A percentile compares a stretch with the other conserved stretches of the same genome.
These are phyloP conservation scores for Botrytis medusae DNA, from an alignment of 2,329 filamentous ascomycete genomes.

Conservation along the genomic window DNA sequence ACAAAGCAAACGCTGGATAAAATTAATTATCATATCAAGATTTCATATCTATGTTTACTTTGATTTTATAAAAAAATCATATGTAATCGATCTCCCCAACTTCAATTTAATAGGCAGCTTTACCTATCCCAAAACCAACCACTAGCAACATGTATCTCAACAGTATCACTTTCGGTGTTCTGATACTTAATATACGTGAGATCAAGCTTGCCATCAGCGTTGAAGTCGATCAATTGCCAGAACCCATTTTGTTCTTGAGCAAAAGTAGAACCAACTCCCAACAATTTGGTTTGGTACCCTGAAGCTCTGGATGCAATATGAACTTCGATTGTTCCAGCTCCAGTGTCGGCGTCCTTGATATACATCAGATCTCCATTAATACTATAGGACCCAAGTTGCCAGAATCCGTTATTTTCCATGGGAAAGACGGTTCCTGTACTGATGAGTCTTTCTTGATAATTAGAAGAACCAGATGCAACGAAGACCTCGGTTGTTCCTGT, in stretches of 20 bases:
- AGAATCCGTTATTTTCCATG: constrained; percentile 16
- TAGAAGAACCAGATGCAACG: constrained; percentile 17
- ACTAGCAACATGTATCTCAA: constrained; percentile 23
- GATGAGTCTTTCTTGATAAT: constrained; percentile 1
- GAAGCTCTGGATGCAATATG: constrained; percentile 14
- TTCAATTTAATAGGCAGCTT: background rate
- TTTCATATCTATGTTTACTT: too few species aligned
- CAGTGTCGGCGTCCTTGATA: constrained; percentile 19
- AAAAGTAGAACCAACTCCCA: constrained; percentile 16
- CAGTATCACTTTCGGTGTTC: constrained; percentile 16
- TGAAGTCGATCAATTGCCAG: constrained; percentile 21
- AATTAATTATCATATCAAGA: too few species aligned
- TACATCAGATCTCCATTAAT: constrained; percentile 10
- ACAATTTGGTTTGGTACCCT: constrained; percentile 6
- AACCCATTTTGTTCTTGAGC: constrained; percentile 16
- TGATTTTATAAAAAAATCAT: too few species aligned
- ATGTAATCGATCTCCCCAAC: background rate
- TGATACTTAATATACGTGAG: constrained; percentile 22
- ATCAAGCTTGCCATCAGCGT: constrained; percentile 19
- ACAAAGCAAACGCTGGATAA: too few species aligned
- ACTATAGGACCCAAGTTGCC: constrained; percentile 14
- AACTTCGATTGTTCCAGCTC: constrained; percentile 8
- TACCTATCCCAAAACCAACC: background rate
- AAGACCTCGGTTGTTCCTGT: constrained; percentile 9
- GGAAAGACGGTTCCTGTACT: constrained; percentile 11